Percentiles rank a stretch among this genome's conserved stretches.
These are phyloP conservation scores for Nannochloropsis oceanica DNA, from an alignment of 108 stramenopile species.

Conservation along the genomic window DNA sequence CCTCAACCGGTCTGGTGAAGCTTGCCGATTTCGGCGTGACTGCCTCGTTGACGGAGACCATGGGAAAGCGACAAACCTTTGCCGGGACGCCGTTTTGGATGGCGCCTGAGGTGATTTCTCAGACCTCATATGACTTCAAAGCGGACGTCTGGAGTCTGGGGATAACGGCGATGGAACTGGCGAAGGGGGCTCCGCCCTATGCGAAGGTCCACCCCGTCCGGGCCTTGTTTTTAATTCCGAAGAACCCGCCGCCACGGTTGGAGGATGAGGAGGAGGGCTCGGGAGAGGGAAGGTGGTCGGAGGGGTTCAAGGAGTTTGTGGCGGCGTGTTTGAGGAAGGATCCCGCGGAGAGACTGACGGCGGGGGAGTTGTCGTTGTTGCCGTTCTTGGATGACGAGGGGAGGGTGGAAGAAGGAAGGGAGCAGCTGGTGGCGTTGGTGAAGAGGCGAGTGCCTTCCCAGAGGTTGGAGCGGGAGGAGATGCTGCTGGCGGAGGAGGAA, in stretches of 20 bases:
- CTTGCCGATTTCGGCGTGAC: slow-evolving; percentile 54
- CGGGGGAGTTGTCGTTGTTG: neutral
- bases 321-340: neutral
- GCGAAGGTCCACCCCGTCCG: slow-evolving; percentile 36
- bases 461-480: neutral
- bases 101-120: slow-evolving; percentile 49
- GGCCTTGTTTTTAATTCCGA: slow-evolving; percentile 40
- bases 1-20: slow-evolving; percentile 42
- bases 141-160: slow-evolving; percentile 39
- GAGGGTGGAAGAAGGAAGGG: neutral
- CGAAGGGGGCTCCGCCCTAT: slow-evolving; percentile 32
- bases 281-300: neutral
- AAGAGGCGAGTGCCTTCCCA: neutral
- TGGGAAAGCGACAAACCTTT: slow-evolving; percentile 39
- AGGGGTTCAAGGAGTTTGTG: neutral
- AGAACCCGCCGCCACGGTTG: slow-evolving; percentile 36
- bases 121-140: slow-evolving; percentile 20
- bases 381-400: neutral
- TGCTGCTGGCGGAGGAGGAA: neutral
- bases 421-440: neutral
- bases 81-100: slow-evolving; percentile 54
- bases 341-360: neutral
- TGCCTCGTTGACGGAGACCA: slow-evolving; percentile 34
- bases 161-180: slow-evolving; percentile 38
- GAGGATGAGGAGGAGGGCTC: slow-evolving; percentile 23